Conservation (phyloP, 202 grass and related monocot species). For the Setaria italica region DNA sequence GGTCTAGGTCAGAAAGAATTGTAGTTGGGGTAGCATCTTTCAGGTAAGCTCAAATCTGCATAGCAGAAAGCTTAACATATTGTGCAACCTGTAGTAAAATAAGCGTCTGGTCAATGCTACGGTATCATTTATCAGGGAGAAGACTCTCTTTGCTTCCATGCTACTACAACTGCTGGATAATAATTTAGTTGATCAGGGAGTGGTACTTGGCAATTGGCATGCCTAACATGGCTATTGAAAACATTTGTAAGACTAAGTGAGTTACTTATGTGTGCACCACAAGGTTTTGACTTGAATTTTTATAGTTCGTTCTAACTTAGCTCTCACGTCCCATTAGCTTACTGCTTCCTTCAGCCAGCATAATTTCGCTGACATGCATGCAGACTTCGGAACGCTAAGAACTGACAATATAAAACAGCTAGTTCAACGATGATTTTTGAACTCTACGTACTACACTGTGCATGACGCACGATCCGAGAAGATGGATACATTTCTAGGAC, state of each 20-base stretch:
- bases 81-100: neutral
- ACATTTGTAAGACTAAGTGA: neutral
- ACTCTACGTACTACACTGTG: neutral
- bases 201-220: neutral
- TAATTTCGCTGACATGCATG: neutral
- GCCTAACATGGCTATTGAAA: neutral
- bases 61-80: neutral
- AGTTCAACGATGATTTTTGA: neutral
- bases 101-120: neutral
- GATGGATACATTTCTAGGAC: neutral
- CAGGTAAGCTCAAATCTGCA: neutral
- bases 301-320: neutral
- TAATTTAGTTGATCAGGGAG: neutral
- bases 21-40: neutral
- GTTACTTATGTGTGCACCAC: neutral
- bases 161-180: neutral
- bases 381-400: neutral
- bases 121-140: neutral
- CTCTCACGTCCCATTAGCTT: neutral
- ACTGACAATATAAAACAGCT: neutral
- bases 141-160: constrained; percentile 2
- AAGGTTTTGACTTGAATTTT: neutral
- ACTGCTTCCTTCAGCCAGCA: neutral
- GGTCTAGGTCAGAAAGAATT: neutral
- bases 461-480: neutral